Percentiles rank a stretch among this genome's conserved stretches.
These are phyloP conservation scores for Bromus sterilis DNA, from an alignment of 176 grass and related monocot species.

Conservation along the genomic window DNA sequence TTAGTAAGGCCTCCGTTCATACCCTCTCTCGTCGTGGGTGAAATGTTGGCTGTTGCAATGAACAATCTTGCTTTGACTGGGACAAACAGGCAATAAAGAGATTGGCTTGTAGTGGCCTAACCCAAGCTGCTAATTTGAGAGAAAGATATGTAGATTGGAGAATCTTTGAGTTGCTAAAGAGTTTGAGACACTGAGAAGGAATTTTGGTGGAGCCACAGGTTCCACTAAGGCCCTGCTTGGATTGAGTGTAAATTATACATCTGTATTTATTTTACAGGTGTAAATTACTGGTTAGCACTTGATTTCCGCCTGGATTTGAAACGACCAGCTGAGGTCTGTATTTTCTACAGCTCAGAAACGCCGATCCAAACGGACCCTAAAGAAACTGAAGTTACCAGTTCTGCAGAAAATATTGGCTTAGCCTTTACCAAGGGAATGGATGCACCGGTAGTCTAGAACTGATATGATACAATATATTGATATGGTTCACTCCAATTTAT, in stretches of 20 bases:
- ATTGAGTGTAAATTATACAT: too few species aligned
- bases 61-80: neutral
- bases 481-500: neutral
- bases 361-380: too few species aligned
- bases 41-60: constrained; percentile 12
- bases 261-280: too few species aligned
- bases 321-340: too few species aligned
- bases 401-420: neutral
- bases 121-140: neutral
- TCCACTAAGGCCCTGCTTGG: too few species aligned
- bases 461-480: neutral
- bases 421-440: neutral
- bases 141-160: neutral
- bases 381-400: neutral
- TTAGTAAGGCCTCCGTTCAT: neutral
- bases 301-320: too few species aligned
- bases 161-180: neutral
- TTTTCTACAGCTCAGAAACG: too few species aligned
- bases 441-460: neutral
- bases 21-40: neutral
- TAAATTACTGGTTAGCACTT: too few species aligned
- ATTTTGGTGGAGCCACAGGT: neutral
- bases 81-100: neutral
- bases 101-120: neutral
- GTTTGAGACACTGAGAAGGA: neutral